Percentiles rank a stretch among this genome's conserved stretches.
Evolutionary conservation across 345 rosid genomes (phyloP).

Genomic region (Punica granatum): DNA sequence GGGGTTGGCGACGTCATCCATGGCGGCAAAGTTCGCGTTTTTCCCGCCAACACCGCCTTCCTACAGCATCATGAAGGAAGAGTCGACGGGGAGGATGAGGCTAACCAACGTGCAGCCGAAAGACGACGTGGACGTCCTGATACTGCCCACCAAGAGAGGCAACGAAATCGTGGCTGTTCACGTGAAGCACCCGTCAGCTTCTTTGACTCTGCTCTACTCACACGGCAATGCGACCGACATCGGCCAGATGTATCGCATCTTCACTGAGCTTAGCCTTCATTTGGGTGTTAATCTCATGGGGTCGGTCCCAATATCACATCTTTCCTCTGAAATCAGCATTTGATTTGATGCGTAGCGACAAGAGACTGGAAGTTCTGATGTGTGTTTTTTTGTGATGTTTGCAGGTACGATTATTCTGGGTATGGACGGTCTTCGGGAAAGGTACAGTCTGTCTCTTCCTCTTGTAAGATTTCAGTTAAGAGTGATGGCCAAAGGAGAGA

Average conservation of each 20-base stretch:
- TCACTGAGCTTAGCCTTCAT: constrained; percentile 60
- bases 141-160: constrained; percentile 54
- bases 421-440: constrained; percentile 88
- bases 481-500: not conserved
- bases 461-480: not conserved
- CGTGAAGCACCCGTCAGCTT: constrained; percentile 64
- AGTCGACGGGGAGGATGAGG: constrained; percentile 36
- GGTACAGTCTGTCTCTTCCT: constrained; percentile 27
- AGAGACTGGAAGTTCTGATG: not conserved
- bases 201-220: constrained; percentile 67
- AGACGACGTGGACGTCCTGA: constrained; percentile 61
- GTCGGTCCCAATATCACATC: constrained; percentile 28
- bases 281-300: constrained; percentile 80
- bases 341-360: too few species aligned
- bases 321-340: not conserved
- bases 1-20: constrained; percentile 81
- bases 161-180: constrained; percentile 62
- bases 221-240: constrained; percentile 96
- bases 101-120: constrained; percentile 34
- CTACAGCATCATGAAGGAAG: constrained; percentile 43
- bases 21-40: constrained; percentile 88
- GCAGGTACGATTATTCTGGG: constrained; percentile 90
- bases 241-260: constrained; percentile 63
- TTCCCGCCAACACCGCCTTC: constrained; percentile 94
- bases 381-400: constrained; percentile 5